These are phyloP conservation scores for Avena insularis DNA, from an alignment of 176 grass and related monocot species.

Conservation along the genomic window DNA sequence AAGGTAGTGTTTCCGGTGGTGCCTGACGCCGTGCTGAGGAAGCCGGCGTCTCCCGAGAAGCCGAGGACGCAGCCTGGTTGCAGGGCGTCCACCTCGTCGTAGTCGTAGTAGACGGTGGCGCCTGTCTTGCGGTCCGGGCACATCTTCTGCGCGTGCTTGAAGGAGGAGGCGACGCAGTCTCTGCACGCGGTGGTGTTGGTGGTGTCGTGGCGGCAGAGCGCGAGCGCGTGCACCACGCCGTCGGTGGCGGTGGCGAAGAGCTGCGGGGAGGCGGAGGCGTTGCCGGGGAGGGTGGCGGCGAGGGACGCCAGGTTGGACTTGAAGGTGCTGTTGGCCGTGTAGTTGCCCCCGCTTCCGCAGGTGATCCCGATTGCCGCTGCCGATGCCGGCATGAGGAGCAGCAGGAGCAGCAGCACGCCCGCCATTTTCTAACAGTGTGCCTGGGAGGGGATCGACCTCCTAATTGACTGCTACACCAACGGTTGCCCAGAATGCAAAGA, in stretches of 20 bases:
- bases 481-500: neutral
- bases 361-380: constrained; percentile 6
- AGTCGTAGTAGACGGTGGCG: constrained; percentile 32
- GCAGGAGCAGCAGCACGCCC: neutral
- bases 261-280: constrained; percentile 20
- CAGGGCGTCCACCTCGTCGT: neutral
- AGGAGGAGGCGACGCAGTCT: constrained; percentile 10
- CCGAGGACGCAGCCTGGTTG: constrained; percentile 16
- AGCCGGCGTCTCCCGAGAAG: neutral
- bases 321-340: constrained; percentile 35
- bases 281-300: neutral
- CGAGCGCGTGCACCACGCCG: constrained; percentile 41
- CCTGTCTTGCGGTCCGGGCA: constrained; percentile 3
- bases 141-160: constrained; percentile 10
- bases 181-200: constrained; percentile 26
- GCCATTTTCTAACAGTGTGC: neutral
- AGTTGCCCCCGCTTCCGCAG: constrained; percentile 34
- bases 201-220: constrained; percentile 52
- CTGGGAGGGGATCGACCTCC: neutral
- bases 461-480: neutral
- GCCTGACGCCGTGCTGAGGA: neutral
- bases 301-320: constrained; percentile 12
- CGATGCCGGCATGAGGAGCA: neutral
- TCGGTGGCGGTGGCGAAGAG: constrained; percentile 37
- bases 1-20: neutral